A percentile compares a stretch with the other conserved stretches of the same genome.
Evolutionary conservation across 352 stramenopile species (phyloP).

Genomic region (Pythium phragmitis): DNA sequence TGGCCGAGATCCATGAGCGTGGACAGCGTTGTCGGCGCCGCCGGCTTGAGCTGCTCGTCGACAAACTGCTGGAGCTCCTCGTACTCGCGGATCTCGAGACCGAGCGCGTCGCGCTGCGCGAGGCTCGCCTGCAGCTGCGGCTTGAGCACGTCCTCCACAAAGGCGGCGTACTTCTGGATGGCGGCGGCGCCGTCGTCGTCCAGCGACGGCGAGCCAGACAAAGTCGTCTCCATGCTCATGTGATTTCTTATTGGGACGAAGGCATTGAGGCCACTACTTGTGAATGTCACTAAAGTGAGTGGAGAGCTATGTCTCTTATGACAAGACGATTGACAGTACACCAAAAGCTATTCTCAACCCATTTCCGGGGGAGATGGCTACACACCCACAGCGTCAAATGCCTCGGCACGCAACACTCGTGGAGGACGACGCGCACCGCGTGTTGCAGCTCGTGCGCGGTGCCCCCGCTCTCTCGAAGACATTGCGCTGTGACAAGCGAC

Average conservation of each 20-base stretch:
- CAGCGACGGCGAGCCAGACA: background rate
- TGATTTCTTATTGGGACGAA: background rate
- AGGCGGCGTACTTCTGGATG: constrained; percentile 61
- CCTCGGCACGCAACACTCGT: constrained; percentile 25
- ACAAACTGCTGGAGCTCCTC: constrained; percentile 49
- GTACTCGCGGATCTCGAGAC: constrained; percentile 64
- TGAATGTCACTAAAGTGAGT: constrained; percentile 10
- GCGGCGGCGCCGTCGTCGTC: constrained; percentile 25
- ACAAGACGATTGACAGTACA: constrained; percentile 6
- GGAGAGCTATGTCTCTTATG: constrained; percentile 5
- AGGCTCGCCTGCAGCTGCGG: constrained; percentile 68
- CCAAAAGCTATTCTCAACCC: constrained; percentile 1
- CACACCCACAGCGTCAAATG: constrained; percentile 3
- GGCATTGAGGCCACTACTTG: background rate
- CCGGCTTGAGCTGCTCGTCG: constrained; percentile 28
- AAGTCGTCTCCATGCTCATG: background rate
- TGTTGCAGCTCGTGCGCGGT: constrained; percentile 41
- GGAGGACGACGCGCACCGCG: constrained; percentile 58
- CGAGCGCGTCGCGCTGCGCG: constrained; percentile 45
- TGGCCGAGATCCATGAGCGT: constrained; percentile 72
- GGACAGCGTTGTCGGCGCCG: constrained; percentile 6
- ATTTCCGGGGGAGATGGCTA: constrained; percentile 17
- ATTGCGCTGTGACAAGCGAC: background rate
- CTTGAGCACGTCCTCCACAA: constrained; percentile 69
- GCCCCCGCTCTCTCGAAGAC: background rate